A percentile compares a stretch with the other conserved stretches of the same genome.
These are phyloP conservation scores for Phlebiopsis flavidoalba DNA, from an alignment of 768 basidiomycete genomes.

Conservation along the genomic window DNA sequence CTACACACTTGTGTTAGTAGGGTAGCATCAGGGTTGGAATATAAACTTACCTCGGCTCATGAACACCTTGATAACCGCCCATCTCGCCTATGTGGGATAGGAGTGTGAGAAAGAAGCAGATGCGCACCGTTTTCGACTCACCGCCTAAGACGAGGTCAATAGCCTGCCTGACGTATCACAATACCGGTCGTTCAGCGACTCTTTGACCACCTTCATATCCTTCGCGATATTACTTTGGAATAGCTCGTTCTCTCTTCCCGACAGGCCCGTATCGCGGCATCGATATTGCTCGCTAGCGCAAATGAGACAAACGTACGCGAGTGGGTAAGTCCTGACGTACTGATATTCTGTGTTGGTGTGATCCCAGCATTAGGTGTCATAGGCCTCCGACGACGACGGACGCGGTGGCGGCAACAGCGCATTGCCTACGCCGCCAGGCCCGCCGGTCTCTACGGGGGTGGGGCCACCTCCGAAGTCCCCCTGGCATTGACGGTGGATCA, in stretches of 20 bases:
- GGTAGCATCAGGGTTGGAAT: neutral
- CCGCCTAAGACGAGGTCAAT: slow-evolving; percentile 57
- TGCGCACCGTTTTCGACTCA: slow-evolving; percentile 29
- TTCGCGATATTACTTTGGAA: slow-evolving; percentile 62
- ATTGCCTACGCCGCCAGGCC: slow-evolving; percentile 2
- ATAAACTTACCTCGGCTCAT: slow-evolving; percentile 48
- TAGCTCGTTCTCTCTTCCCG: slow-evolving; percentile 58
- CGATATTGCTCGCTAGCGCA: slow-evolving; percentile 53
- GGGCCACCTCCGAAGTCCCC: neutral
- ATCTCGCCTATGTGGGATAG: slow-evolving; percentile 45
- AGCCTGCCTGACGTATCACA: slow-evolving; percentile 66
- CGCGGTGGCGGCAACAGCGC: slow-evolving; percentile 4
- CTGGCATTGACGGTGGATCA: neutral
- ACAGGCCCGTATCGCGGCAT: slow-evolving; percentile 70
- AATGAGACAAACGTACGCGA: neutral
- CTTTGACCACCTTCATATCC: slow-evolving; percentile 67
- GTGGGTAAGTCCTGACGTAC: slow-evolving; percentile 23
- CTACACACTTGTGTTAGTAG: slow-evolving; percentile 30
- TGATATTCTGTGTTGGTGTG: slow-evolving; percentile 39
- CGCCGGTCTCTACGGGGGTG: neutral
- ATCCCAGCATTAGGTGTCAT: slow-evolving; percentile 19
- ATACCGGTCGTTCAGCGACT: slow-evolving; percentile 75
- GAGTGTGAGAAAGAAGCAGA: neutral
- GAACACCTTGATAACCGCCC: slow-evolving; percentile 57
- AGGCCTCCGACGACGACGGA: slow-evolving; percentile 11